Percentiles rank a stretch among this genome's conserved stretches.
Conservation (phyloP, 257 asterid species). For the Ehretia macrophylla region DNA sequence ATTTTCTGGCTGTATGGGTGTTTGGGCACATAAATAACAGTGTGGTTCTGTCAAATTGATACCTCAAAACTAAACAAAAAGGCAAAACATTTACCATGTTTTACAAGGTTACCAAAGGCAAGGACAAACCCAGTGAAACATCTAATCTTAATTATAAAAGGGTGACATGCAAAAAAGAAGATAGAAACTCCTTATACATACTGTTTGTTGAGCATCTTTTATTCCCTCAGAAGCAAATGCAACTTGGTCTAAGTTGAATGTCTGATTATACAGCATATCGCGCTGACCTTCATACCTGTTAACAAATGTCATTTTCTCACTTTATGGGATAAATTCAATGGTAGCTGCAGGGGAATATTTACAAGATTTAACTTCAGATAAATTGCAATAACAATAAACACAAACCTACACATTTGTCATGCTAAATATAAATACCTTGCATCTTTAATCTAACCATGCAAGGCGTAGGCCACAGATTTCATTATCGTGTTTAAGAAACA, state of each 20-base stretch:
- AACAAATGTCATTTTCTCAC: conserved; percentile 11
- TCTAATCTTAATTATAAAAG: not conserved
- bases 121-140: not conserved
- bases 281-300: conserved; percentile 97
- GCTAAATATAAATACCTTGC: too few relatives aligned
- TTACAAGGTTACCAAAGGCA: not conserved
- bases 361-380: not conserved
- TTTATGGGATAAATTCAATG: not conserved
- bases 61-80: too few relatives aligned
- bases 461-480: too few relatives aligned
- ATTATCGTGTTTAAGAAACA: too few relatives aligned
- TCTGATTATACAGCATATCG: conserved; percentile 92
- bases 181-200: conserved; percentile 37
- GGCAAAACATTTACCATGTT: too few relatives aligned
- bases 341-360: not conserved
- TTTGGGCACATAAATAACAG: too few relatives aligned
- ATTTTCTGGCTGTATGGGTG: too few relatives aligned
- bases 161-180: not conserved
- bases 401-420: too few relatives aligned
- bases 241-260: conserved; percentile 93
- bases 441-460: not conserved
- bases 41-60: too few relatives aligned
- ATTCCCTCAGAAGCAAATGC: conserved; percentile 97
- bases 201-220: conserved; percentile 98
- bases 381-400: not conserved